Base-by-base conservation (phyloP, 169 alveolate genomes). In the Plasmodium knowlesi region DNA sequence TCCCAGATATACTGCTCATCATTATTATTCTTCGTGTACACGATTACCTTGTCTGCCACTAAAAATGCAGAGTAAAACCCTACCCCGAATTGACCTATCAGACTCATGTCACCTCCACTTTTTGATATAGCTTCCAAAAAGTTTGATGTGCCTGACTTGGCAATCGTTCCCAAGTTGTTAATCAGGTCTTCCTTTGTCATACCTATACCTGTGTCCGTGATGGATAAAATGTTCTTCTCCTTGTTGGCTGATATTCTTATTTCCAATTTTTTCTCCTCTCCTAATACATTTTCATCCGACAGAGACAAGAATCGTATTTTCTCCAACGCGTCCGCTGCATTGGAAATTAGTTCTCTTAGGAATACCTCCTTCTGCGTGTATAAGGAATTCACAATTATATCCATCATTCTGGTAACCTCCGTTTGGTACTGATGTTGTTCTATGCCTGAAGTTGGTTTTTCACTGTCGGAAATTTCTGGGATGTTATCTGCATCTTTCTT, bases 11-110 rank as follows among this genome's bases (percentile, higher is more conserved):
- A 98, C 97, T 99, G 99, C 28, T 97, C 98, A 86, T 99, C 99
- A 89, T 97, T 98, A 54, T 97, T 98, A 92, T 95, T 83, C 96
- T 98, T 98, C 10, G 99, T 96, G 78, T 98, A 97, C 16, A 99
- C 99, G 0, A 98, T 96, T 6, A 99, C 99, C 89, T 98, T 98
- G 94, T 99, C 99, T 41, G 99, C 99, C 61, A 99, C 99, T 91
- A 99, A 97, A 98, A 98, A 99, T 71, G 99, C 98, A 54, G 99
- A 98, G 97, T 99, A 99, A 97, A 99, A 99, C 39, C 99, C 99
- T 41, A 99, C 99, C 82, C 99, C 99, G 94, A 99, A 99, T 97
- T 99, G 99, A 16, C 99, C 99, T 83, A 99, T 99, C 86, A 99
- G 96, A 94, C 98, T 98, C 90, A 99, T 97, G 81, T 98, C 99